Base-by-base conservation (phyloP, 2,329 filamentous ascomycete genomes). In the Monosporascus cannonballus region DNA sequence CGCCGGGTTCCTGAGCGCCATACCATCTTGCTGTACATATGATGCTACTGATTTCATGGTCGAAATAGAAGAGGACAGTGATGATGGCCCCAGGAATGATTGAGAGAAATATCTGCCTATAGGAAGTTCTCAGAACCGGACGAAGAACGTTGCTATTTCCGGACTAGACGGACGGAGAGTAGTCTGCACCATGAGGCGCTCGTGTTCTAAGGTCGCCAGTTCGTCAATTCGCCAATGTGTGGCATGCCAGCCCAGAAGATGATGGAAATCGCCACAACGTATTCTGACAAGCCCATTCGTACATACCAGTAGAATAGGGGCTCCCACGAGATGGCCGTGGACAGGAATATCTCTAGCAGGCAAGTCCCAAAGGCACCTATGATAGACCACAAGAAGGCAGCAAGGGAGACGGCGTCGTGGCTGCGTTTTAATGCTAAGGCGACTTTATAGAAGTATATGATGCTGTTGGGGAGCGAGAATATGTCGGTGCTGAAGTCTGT, bases 391-490 rank as follows among this genome's bases (percentile, higher is more conserved):
- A 87, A 71, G 56, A 86, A 86, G 1, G 81, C 80, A 3, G 83
- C 82, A 51, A 86, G 76, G 0, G 79, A 81, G 9, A 83, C 75
- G 7, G 68, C 69, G 15, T 70, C 69, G 53, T 85, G 81, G 4
- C 79, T 82, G 47, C 83, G 74, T 65, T 85, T 71, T 2, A 86
- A 71, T 63, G 86, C 84, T 62, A 85, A 81, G 36, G 83, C 75
- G 2, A 83, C 82, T 66, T 86, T 86, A 67, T 85, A 79, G 61
- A 87, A 84, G 67, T 86, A 87, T 58, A 86, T 86, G 53, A 86
- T 77, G 59, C 80, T 84, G 67, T 86, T 86, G 27, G 86, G 70
- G 8, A 87, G 73, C 2, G 81, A 83, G 64, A 86, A 86, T 51
- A 86, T 84, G 63, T 86, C 84, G 44, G 80, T 83, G 54, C 76